A percentile compares a stretch with the other conserved stretches of the same genome.
phyloP scores from a whole-genome alignment of 257 asterid species.

The Penstemon barbatus region DNA sequence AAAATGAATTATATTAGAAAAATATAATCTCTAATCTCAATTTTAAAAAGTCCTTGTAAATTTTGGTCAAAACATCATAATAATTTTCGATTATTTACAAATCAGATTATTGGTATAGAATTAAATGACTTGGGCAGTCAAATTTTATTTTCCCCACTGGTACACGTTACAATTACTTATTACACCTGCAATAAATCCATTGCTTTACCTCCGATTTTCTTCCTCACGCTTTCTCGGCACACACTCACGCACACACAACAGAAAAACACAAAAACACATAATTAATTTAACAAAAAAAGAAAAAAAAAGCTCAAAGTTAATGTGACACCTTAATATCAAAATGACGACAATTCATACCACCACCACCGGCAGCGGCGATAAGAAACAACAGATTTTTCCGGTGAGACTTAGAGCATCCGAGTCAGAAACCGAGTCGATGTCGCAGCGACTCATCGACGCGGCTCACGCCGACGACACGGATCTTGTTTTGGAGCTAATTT shows the following conservation, averaged over 20 bases:
- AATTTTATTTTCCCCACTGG: background rate
- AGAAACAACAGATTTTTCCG: slow-evolving; percentile 36
- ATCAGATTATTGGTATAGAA: background rate
- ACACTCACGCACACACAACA: background rate
- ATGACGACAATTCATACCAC: slow-evolving; percentile 35
- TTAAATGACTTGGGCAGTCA: background rate
- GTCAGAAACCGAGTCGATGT: slow-evolving; percentile 39
- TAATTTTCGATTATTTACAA: background rate
- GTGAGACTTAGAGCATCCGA: slow-evolving; percentile 26
- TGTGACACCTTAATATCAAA: slow-evolving; percentile 4
- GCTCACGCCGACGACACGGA: slow-evolving; percentile 50
- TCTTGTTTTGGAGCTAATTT: slow-evolving; percentile 48
- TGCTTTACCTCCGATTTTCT: background rate
- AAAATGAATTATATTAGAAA: background rate
- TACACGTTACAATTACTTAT: too few species aligned
- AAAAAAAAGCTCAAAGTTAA: slow-evolving; percentile 14
- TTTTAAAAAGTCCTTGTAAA: background rate
- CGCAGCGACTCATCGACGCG: slow-evolving; percentile 63
- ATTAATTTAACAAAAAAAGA: too few species aligned
- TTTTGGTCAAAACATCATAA: background rate
- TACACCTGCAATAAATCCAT: background rate
- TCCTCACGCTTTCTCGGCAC: slow-evolving; percentile 14
- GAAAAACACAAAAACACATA: background rate
- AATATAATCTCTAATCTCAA: background rate
- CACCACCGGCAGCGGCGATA: slow-evolving; percentile 27